A percentile compares a stretch with the other conserved stretches of the same genome.
Conservation (phyloP, 1,284 basidiomycete genomes). For the Schizopora paradoxa region DNA sequence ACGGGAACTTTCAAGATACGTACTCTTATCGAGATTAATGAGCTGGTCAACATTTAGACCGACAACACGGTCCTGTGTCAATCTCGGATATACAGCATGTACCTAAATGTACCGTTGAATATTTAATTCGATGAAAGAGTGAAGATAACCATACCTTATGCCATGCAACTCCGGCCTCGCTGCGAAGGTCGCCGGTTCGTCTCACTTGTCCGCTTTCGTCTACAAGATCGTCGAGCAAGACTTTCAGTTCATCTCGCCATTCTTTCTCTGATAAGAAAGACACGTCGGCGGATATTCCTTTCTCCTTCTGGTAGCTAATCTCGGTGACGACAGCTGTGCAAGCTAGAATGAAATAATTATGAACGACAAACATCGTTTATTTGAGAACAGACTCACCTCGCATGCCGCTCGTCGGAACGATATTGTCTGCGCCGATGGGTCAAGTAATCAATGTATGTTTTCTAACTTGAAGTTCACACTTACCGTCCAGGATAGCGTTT, state of each 20-base stretch:
- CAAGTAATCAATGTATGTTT: neutral
- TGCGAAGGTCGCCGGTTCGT: conserved; percentile 48
- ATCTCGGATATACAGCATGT: conserved; percentile 53
- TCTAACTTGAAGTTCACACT: conserved; percentile 11
- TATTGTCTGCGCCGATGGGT: conserved; percentile 39
- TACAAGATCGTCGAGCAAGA: conserved; percentile 49
- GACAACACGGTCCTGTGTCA: conserved; percentile 42
- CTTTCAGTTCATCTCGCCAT: conserved; percentile 50
- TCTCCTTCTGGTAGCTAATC: conserved; percentile 48
- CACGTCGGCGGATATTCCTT: conserved; percentile 52
- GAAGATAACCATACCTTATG: conserved; percentile 39
- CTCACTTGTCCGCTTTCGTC: conserved; percentile 54
- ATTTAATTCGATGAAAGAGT: conserved; percentile 1
- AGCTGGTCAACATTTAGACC: conserved; percentile 47
- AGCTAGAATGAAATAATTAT: conserved; percentile 32
- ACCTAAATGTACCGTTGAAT: conserved; percentile 33
- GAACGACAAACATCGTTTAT: conserved; percentile 1
- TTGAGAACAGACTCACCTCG: conserved; percentile 40
- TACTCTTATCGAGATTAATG: conserved; percentile 41
- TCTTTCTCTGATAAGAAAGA: conserved; percentile 50
- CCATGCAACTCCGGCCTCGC: conserved; percentile 57
- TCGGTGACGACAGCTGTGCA: conserved; percentile 65
- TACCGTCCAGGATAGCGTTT: conserved; percentile 56
- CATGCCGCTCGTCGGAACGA: conserved; percentile 62
- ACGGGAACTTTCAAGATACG: conserved; percentile 19